Evolutionary conservation across 345 rosid genomes (phyloP), one percentile per base, ranked within the genome.

Genomic region (Salix brachista): DNA sequence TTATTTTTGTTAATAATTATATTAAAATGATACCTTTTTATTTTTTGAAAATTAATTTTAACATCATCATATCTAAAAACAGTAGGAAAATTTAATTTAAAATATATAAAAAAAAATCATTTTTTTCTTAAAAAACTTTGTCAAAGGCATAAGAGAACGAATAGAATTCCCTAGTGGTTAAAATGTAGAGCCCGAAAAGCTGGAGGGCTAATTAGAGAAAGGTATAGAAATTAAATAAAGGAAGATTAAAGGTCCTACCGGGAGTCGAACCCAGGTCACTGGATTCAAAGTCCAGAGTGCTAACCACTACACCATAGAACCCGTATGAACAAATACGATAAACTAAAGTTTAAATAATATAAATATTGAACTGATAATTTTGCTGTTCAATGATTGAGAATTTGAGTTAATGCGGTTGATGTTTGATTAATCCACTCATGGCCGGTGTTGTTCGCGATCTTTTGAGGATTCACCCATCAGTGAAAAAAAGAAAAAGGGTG

Each of bases 231-330:
- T 9, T 41, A 21, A 62, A 44, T 52, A 66, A 0, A 28, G 6
- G 6, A 18, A 5, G 11, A n/a, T 0, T 4, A 25, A 13, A 89
- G 97, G 90, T 89, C 96, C 93, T 89, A 90, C 92, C 93, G 94
- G 92, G 92, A 92, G 90, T 94, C 93, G 93, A 92, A 89, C 97
- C 93, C 97, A 88, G 95, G 94, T 91, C 92, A 89, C 97, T 88
- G 90, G 98, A 93, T 96, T 92, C 98, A 91, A 92, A 91, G 94
- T 92, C 95, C 98, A 90, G 90, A 94, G 95, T 93, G 98, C 97
- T 94, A 92, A 94, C 99, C 97, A 92, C 96, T 89, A 92, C 97
- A 94, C 98, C 97, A 91, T 89, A 88, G 91, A 95, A 91, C 93
- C 95, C 0, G 6, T 16, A 6, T 13, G 32, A 10, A 1, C 3